Base-by-base conservation (phyloP, 2,329 filamentous ascomycete species). In the Fusarium pilosicola region DNA sequence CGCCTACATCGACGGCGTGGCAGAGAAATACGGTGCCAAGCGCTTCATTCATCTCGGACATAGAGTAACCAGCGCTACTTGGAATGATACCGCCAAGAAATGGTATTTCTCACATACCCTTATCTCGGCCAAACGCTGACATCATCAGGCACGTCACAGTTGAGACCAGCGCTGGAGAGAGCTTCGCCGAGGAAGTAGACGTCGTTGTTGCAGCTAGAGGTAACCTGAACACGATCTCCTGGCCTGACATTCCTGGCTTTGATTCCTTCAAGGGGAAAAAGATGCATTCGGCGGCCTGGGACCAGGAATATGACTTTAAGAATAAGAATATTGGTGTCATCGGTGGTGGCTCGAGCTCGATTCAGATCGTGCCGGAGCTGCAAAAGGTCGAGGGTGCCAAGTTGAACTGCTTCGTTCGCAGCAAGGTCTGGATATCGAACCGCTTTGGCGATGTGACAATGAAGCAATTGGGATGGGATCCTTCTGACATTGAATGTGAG, bases 401-500 rank as follows among this genome's bases (percentile, higher is more conserved):
- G 17, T 15, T 64, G 17, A 62, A 22, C 5, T 39, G 36, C 13
- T 64, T 64, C 1, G 61, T 64, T 3, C 61, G 61, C 0, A 64
- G 61, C 3, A 64, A 64, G 7, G 61, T 64, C 1, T 64, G 61
- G 61, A 64, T 64, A 15, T 64, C 61, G 14, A 64, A 64, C 22
- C 61, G 61, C 1, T 64, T 64, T 8, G 61, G 61, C 0, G 61
- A 64, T 17, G 7, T 1, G 4, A 64, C 61, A 4, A 62, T 64
- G 61, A 36, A 48, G 22, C 15, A 26, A 4, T 1, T 64, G 0
- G 61, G 61, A 3, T 64, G 56, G 61, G 36, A 49, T 17, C 28
- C 61, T 36, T 62, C 56, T 18, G 56, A 64, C 0, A 28, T 49
- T 0, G 8, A 61, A 3, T 41, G 61, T 49, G 8, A 62, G 61